These are phyloP conservation scores for Rhizopus microsporus DNA, from an alignment of 371 early-diverging fungal species.

Conservation along the genomic window DNA sequence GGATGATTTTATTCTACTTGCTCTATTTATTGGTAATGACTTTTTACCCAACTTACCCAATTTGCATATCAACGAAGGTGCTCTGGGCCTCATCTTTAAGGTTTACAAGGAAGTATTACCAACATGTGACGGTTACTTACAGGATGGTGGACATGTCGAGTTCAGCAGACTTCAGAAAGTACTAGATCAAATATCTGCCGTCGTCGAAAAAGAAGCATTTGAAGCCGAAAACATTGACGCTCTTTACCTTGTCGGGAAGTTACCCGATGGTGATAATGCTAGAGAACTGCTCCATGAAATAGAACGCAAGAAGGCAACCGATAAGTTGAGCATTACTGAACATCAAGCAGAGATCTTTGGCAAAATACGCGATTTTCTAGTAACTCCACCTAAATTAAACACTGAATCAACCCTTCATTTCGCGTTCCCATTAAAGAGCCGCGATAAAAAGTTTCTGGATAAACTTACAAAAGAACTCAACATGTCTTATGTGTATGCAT, in stretches of 20 bases:
- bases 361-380: constrained; percentile 56
- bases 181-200: constrained; percentile 57
- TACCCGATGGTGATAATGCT: constrained; percentile 43
- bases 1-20: constrained; percentile 95
- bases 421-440: constrained; percentile 49
- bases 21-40: constrained; percentile 98
- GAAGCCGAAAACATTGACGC: constrained; percentile 61
- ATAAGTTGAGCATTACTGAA: constrained; percentile 55
- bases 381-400: constrained; percentile 24
- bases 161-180: constrained; percentile 65
- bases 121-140: constrained; percentile 78
- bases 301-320: constrained; percentile 45
- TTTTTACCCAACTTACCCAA: constrained; percentile 96
- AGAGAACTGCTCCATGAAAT: constrained; percentile 46
- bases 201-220: constrained; percentile 70
- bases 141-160: constrained; percentile 79
- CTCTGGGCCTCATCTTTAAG: constrained; percentile 84
- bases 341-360: constrained; percentile 59
- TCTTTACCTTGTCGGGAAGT: constrained; percentile 63
- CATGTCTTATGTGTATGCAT: constrained; percentile 50
- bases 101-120: constrained; percentile 80
- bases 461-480: constrained; percentile 65
- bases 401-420: constrained; percentile 44
- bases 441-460: constrained; percentile 67
- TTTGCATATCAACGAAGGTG: constrained; percentile 95